phyloP scores from a whole-genome alignment of 108 stramenopile genomes.

The Pseudonitzschia multiseries region DNA sequence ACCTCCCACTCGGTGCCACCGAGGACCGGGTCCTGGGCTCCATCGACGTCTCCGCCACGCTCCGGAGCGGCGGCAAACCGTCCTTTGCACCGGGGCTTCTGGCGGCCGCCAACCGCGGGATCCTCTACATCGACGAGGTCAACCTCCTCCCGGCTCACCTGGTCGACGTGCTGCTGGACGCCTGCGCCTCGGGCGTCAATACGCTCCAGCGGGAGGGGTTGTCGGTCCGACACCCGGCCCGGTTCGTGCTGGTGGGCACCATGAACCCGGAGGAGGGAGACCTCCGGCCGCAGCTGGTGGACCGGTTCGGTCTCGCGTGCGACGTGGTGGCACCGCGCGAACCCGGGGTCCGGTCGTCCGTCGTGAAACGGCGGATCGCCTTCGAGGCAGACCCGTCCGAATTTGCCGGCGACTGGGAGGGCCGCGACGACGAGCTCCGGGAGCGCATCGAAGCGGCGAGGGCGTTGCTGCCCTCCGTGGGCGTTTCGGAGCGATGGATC shows the following conservation, averaged over 20 bases:
- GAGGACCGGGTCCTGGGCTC: slow-evolving; percentile 38
- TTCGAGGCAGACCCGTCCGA: slow-evolving; percentile 15
- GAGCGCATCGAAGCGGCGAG: background rate
- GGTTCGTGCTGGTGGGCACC: slow-evolving; percentile 29
- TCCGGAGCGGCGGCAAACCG: slow-evolving; percentile 13
- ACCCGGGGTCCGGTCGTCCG: background rate
- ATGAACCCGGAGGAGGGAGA: slow-evolving; percentile 39
- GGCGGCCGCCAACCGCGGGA: slow-evolving; percentile 31
- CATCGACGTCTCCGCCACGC: slow-evolving; percentile 20
- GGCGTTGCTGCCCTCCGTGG: background rate
- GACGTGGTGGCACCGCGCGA: slow-evolving; percentile 25
- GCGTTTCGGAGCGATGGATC: background rate
- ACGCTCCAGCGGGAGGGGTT: slow-evolving; percentile 32
- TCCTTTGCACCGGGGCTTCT: slow-evolving; percentile 32
- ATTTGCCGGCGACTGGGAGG: background rate
- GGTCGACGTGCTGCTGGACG: slow-evolving; percentile 33
- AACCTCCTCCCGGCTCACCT: slow-evolving; percentile 33
- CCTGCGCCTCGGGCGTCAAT: slow-evolving; percentile 31
- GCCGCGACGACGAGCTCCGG: background rate
- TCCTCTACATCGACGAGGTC: slow-evolving; percentile 31
- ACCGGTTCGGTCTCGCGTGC: slow-evolving; percentile 26
- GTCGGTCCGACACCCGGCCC: slow-evolving; percentile 17
- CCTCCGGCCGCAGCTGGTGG: slow-evolving; percentile 29
- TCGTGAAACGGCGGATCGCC: slow-evolving; percentile 28
- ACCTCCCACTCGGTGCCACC: slow-evolving; percentile 37